Percentiles rank a stretch among this genome's conserved stretches.
Evolutionary conservation across 148 eudicot genomes (phyloP).

Genomic region (Limonium bicolor): DNA sequence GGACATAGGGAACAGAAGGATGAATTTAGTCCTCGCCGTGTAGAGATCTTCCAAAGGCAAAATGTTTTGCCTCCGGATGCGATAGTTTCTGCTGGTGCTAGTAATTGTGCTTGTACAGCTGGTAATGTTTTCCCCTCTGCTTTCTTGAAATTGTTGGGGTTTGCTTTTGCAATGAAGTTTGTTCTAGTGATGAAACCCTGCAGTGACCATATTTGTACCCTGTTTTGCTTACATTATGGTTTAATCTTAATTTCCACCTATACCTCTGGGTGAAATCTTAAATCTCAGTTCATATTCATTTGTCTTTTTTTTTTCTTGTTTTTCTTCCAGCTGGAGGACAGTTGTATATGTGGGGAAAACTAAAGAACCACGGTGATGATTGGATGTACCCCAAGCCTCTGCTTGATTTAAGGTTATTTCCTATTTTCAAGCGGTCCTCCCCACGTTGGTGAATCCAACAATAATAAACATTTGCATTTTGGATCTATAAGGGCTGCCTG

Average conservation of each 20-base stretch:
- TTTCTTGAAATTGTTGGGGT: background rate
- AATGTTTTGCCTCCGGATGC: slow-evolving; percentile 86
- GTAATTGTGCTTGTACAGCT: slow-evolving; percentile 81
- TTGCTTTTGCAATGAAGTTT: background rate
- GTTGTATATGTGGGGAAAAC: slow-evolving; percentile 95
- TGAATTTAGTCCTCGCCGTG: slow-evolving; percentile 72
- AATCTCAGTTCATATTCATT: background rate
- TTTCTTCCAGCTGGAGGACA: slow-evolving; percentile 79
- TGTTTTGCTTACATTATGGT: no score
- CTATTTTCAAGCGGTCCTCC: no score
- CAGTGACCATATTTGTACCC: no score
- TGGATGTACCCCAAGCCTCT: slow-evolving; percentile 99
- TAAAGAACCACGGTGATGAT: slow-evolving; percentile 84
- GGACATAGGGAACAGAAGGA: slow-evolving; percentile 98
- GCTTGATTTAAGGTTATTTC: slow-evolving; percentile 77
- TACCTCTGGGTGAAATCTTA: no score
- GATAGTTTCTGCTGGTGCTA: slow-evolving; percentile 81
- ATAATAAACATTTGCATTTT: background rate
- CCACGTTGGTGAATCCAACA: background rate
- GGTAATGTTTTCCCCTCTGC: slow-evolving; percentile 25
- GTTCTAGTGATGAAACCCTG: background rate
- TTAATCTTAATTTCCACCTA: no score
- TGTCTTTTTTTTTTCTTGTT: background rate
- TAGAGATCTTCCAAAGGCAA: slow-evolving; percentile 73
- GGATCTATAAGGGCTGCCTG: background rate